A percentile compares a stretch with the other conserved stretches of the same genome.
Evolutionary conservation across 768 basidiomycete genomes (phyloP).

Genomic region (Tricholoma terreum): DNA sequence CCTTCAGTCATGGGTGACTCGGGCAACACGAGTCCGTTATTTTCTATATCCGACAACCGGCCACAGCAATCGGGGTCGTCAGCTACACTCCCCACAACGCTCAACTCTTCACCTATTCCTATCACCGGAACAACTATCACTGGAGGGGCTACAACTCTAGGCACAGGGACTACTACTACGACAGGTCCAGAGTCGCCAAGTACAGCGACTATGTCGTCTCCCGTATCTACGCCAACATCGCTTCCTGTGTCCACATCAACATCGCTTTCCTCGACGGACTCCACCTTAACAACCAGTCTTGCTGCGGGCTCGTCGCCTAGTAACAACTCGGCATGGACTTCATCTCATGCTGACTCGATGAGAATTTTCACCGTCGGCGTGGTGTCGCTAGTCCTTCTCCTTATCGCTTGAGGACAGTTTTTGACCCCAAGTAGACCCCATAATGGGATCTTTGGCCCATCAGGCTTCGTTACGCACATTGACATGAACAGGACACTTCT

Average conservation of each 20-base stretch:
- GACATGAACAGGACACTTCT: background rate
- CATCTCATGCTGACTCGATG: slow-evolving; percentile 11
- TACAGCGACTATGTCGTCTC: background rate
- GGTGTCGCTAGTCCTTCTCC: slow-evolving; percentile 15
- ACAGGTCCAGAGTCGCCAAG: background rate
- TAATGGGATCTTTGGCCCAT: background rate
- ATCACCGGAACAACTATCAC: slow-evolving; percentile 32
- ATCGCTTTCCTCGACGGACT: slow-evolving; percentile 17
- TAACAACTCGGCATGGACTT: slow-evolving; percentile 27
- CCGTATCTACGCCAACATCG: background rate
- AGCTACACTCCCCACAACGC: slow-evolving; percentile 20
- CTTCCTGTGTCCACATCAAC: slow-evolving; percentile 1
- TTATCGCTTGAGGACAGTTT: slow-evolving; percentile 12
- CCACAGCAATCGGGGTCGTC: slow-evolving; percentile 11
- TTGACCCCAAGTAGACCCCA: background rate
- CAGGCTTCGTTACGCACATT: background rate
- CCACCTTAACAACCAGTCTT: slow-evolving; percentile 10
- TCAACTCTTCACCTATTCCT: slow-evolving; percentile 28
- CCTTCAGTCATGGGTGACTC: slow-evolving; percentile 62
- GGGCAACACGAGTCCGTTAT: slow-evolving; percentile 56
- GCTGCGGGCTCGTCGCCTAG: slow-evolving; percentile 17
- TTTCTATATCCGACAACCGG: slow-evolving; percentile 57
- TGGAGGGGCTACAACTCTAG: slow-evolving; percentile 13
- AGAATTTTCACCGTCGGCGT: slow-evolving; percentile 16
- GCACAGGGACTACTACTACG: background rate